phyloP scores from a whole-genome alignment of 331 rosid genomes.

The Erythrophleum ivorense region DNA sequence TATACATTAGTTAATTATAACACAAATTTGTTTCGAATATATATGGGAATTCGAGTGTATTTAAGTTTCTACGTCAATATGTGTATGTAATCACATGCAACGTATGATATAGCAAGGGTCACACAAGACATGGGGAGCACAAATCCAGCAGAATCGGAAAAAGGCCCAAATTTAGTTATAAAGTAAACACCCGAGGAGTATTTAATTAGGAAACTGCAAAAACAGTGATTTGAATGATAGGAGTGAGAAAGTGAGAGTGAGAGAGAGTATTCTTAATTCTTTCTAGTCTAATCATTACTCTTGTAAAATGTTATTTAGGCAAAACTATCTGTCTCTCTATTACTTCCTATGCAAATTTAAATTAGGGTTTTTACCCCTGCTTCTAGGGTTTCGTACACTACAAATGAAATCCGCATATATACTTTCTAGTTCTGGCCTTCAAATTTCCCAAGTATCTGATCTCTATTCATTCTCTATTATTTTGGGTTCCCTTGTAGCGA shows the following conservation, averaged over 20 bases:
- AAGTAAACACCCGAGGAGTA: conserved; percentile 51
- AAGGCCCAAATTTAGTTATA: conserved; percentile 56
- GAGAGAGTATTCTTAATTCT: conserved; percentile 23
- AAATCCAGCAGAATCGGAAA: conserved; percentile 63
- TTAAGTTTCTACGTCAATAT: conserved; percentile 38
- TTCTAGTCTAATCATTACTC: conserved; percentile 36
- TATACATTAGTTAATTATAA: not conserved
- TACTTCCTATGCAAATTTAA: not conserved
- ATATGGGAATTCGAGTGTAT: not conserved
- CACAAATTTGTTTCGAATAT: not conserved
- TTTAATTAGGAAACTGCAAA: conserved; percentile 52
- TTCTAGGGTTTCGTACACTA: conserved; percentile 48
- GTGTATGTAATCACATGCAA: conserved; percentile 57
- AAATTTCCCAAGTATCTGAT: conserved; percentile 8
- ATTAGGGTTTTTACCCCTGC: conserved; percentile 48
- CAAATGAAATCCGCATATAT: not conserved
- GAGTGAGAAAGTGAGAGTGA: conserved; percentile 48
- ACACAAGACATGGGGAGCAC: conserved; percentile 63
- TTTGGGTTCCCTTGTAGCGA: not conserved
- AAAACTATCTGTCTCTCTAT: conserved; percentile 10
- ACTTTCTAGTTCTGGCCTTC: not conserved
- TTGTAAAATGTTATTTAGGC: conserved; percentile 18
- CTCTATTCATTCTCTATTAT: not conserved
- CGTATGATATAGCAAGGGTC: conserved; percentile 38
- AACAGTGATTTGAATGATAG: conserved; percentile 59